Evolutionary conservation across 176 grass and related monocot species (phyloP).

Genomic region (Poa annua): DNA sequence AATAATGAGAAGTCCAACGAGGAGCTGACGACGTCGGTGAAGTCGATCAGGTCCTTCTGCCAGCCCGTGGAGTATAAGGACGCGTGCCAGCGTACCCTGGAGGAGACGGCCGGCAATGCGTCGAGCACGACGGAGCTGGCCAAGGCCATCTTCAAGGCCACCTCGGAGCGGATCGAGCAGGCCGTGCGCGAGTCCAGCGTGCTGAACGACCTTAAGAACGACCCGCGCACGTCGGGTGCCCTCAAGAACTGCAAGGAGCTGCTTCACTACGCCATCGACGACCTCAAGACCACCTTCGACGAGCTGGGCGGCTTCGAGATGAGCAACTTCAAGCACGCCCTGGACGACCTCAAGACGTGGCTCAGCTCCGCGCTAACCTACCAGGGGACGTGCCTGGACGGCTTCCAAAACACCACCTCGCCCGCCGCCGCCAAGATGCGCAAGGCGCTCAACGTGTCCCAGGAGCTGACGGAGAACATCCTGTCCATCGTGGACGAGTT

Average conservation of each 20-base stretch:
- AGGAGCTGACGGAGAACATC: conserved; percentile 83
- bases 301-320: conserved; percentile 63
- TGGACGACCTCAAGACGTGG: conserved; percentile 82
- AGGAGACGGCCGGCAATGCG: conserved; percentile 46
- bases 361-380: conserved; percentile 75
- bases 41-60: conserved; percentile 68
- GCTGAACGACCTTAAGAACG: conserved; percentile 55
- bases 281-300: conserved; percentile 63
- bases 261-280: conserved; percentile 77
- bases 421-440: conserved; percentile 62
- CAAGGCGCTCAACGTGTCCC: conserved; percentile 58
- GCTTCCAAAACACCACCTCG: conserved; percentile 60
- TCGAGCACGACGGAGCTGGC: conserved; percentile 54
- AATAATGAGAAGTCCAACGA: not conserved
- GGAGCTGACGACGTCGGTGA: conserved; percentile 57
- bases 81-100: conserved; percentile 67
- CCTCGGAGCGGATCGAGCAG: conserved; percentile 50
- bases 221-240: conserved; percentile 65
- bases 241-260: conserved; percentile 70
- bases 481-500: conserved; percentile 73
- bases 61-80: conserved; percentile 64
- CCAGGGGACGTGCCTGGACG: conserved; percentile 83
- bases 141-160: conserved; percentile 72
- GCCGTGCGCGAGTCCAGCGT: conserved; percentile 57
- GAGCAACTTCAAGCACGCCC: conserved; percentile 52